Conservation (phyloP, 495 filamentous ascomycete species). For the Aspergillus bertholletiae region DNA sequence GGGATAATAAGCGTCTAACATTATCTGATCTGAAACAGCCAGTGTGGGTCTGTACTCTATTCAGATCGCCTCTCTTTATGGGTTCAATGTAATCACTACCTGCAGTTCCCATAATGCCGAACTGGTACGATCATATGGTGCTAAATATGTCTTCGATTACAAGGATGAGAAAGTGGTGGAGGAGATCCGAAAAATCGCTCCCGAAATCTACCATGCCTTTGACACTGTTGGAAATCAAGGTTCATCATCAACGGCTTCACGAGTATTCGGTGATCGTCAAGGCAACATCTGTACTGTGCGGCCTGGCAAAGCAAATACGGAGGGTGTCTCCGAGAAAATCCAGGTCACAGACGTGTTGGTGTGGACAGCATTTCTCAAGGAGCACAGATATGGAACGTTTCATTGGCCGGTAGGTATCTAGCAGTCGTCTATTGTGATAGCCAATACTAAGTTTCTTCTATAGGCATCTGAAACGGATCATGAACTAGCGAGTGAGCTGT, state of each 20-base stretch:
- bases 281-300: constrained; percentile 29
- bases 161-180: constrained; percentile 18
- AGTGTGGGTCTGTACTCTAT: constrained; percentile 33
- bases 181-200: constrained; percentile 15
- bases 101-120: constrained; percentile 49
- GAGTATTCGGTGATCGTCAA: background rate
- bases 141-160: constrained; percentile 52
- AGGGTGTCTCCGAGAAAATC: constrained; percentile 15
- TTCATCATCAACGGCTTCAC: constrained; percentile 18
- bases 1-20: too few relatives aligned
- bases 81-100: constrained; percentile 39
- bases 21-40: constrained; percentile 7
- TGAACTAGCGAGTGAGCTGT: constrained; percentile 23
- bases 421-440: background rate
- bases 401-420: constrained; percentile 21
- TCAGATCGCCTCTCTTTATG: constrained; percentile 23
- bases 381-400: constrained; percentile 24
- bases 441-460: background rate
- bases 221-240: constrained; percentile 26
- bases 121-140: constrained; percentile 45
- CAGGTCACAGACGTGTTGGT: constrained; percentile 30
- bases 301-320: constrained; percentile 26
- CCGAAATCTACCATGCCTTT: constrained; percentile 18
- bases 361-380: constrained; percentile 32
- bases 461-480: constrained; percentile 26